phyloP scores from a whole-genome alignment of 176 grass and related monocot species.

The Aegilops sharonensis region DNA sequence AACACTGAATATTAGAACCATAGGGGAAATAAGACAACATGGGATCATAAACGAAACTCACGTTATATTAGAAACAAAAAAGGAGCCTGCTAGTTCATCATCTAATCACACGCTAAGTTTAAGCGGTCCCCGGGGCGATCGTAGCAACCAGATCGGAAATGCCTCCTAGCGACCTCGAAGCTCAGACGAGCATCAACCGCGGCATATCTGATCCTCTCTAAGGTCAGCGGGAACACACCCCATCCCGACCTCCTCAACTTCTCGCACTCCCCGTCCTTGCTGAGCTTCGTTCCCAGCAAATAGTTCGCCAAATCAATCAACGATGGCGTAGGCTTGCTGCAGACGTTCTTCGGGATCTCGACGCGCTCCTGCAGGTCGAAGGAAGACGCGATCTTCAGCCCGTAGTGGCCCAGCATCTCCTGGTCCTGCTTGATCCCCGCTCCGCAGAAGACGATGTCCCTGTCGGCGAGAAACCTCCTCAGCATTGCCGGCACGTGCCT shows the following conservation, averaged over 20 bases:
- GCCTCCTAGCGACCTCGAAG: background rate
- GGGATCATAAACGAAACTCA: too few species aligned
- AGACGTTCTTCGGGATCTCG: rapidly evolving
- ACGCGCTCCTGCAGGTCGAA: background rate
- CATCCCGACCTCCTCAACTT: background rate
- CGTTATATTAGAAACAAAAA: too few species aligned
- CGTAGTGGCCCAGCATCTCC: background rate
- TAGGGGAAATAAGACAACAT: too few species aligned
- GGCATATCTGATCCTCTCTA: background rate
- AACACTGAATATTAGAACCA: too few species aligned
- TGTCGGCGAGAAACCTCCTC: background rate
- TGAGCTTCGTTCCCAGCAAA: background rate
- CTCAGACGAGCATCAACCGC: background rate
- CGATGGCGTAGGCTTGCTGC: background rate
- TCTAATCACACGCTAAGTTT: background rate
- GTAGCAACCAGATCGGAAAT: background rate
- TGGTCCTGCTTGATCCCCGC: background rate
- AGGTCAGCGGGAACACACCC: background rate
- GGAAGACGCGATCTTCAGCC: background rate
- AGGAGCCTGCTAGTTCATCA: too few species aligned
- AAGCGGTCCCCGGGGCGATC: background rate
- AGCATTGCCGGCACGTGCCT: background rate
- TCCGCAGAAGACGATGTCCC: background rate
- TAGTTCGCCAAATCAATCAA: background rate
- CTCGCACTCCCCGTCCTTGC: background rate